phyloP scores from a whole-genome alignment of 2,329 filamentous ascomycete species.

The Xylariaceae sp. region DNA sequence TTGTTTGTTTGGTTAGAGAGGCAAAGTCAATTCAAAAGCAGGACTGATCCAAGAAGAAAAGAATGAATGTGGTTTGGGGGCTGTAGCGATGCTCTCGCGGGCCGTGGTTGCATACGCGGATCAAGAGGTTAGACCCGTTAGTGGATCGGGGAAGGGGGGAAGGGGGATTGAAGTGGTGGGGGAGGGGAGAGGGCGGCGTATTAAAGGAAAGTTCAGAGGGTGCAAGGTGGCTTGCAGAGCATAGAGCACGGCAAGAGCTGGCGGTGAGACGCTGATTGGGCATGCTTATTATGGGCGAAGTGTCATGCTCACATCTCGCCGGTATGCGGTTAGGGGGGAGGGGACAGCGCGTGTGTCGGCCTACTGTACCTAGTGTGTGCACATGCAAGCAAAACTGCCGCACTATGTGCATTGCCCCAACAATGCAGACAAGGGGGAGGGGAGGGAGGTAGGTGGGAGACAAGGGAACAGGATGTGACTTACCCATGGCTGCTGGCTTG shows the following conservation, averaged over 20 bases:
- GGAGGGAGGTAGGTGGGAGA: conserved; percentile 24
- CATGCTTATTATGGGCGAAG: too few species aligned
- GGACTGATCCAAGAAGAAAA: conserved; percentile 1
- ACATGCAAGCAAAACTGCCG: too few species aligned
- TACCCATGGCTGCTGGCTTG: conserved; percentile 28
- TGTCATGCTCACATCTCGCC: too few species aligned
- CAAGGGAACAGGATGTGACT: conserved; percentile 18
- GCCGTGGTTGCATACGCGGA: conserved; percentile 32
- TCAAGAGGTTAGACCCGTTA: conserved; percentile 37
- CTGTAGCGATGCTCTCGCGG: conserved; percentile 20
- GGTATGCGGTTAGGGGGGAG: too few species aligned
- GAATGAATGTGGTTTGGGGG: conserved; percentile 4
- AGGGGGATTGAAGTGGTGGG: conserved; percentile 41
- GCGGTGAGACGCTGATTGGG: conserved; percentile 25
- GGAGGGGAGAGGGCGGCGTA: conserved; percentile 25
- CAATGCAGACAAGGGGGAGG: conserved; percentile 26
- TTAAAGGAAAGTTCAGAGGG: conserved; percentile 25
- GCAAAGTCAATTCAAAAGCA: conserved; percentile 18
- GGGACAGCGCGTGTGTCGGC: too few species aligned
- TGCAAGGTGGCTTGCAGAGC: conserved; percentile 20
- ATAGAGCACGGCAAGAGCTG: conserved; percentile 27
- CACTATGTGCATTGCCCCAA: too few species aligned
- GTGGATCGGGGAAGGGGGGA: conserved; percentile 44
- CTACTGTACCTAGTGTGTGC: too few species aligned
- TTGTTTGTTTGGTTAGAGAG: conserved; percentile 23